Percentiles rank a stretch among this genome's conserved stretches.
Conservation (phyloP, 305 asterid genomes). For the Nicotiana rustica region DNA sequence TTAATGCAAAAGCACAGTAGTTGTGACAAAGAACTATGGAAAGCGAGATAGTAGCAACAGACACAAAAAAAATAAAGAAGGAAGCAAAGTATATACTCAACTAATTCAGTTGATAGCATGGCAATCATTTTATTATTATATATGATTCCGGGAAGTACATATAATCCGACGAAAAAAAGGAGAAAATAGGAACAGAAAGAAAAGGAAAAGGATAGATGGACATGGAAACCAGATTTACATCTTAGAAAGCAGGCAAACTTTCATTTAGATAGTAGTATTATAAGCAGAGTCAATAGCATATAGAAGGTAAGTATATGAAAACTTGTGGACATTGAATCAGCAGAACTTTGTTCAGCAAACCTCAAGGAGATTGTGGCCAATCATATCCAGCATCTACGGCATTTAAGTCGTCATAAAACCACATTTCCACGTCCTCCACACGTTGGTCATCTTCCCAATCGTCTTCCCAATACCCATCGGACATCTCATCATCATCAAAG, state of each 20-base stretch:
- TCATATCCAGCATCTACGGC: conserved; percentile 41
- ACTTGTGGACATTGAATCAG: conserved; percentile 11
- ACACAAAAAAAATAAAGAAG: not conserved
- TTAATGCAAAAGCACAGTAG: too few species aligned
- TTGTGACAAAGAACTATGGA: too few species aligned
- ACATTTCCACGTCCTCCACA: conserved; percentile 41
- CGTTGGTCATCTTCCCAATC: conserved; percentile 28
- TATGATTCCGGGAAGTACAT: conserved; percentile 18
- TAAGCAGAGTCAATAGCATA: conserved; percentile 7
- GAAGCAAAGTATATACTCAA: not conserved
- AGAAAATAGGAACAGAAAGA: not conserved
- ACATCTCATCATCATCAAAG: conserved; percentile 42
- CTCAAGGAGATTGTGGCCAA: conserved; percentile 58
- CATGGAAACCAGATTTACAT: conserved; percentile 24
- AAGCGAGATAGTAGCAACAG: too few species aligned
- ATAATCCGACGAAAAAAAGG: not conserved
- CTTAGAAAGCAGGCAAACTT: conserved; percentile 30
- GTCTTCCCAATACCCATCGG: conserved; percentile 51
- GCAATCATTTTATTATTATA: conserved; percentile 17
- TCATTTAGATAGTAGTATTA: conserved; percentile 29
- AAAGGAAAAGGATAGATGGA: not conserved
- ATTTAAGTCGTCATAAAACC: conserved; percentile 46
- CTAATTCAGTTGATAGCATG: not conserved
- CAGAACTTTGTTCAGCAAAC: conserved; percentile 26
- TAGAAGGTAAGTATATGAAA: not conserved